A percentile compares a stretch with the other conserved stretches of the same genome.
Evolutionary conservation across 2,329 filamentous ascomycete species (phyloP).

Genomic region (Calonectria pseudoturangicola): DNA sequence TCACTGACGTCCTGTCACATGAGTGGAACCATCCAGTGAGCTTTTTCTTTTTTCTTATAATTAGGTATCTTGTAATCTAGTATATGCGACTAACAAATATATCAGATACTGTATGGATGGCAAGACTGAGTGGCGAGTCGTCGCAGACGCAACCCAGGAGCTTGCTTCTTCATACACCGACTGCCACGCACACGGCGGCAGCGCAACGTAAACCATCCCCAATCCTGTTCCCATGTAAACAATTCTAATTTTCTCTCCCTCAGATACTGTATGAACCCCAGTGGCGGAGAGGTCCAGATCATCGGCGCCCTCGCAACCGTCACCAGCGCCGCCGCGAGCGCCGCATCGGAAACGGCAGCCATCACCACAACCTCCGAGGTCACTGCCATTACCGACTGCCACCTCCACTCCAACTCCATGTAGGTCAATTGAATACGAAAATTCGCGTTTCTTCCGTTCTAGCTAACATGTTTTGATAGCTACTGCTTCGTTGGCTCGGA

Average conservation of each 20-base stretch:
- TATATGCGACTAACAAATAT: background rate
- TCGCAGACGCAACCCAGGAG: conserved; percentile 46
- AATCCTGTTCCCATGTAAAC: background rate
- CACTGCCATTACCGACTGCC: conserved; percentile 63
- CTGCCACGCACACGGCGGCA: conserved; percentile 50
- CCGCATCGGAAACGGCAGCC: conserved; percentile 30
- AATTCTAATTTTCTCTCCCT: background rate
- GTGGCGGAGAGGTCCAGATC: conserved; percentile 51
- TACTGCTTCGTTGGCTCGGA: conserved; percentile 65
- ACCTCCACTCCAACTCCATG: conserved; percentile 62
- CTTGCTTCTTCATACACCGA: conserved; percentile 51
- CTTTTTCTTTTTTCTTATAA: accelerated
- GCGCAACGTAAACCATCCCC: conserved; percentile 38
- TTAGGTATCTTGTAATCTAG: background rate
- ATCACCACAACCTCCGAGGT: conserved; percentile 46
- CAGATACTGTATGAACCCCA: conserved; percentile 53
- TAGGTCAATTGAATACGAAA: conserved; percentile 47
- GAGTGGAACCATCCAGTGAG: conserved; percentile 49
- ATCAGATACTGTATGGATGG: conserved; percentile 50
- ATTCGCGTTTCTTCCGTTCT: background rate
- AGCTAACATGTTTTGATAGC: conserved; percentile 51
- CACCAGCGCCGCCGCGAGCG: conserved; percentile 36
- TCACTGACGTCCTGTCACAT: conserved; percentile 51
- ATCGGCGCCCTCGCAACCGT: conserved; percentile 42
- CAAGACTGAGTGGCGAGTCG: conserved; percentile 48